Evolutionary conservation across 179 eudicot genomes (phyloP).

Genomic region (Nepenthes alata): DNA sequence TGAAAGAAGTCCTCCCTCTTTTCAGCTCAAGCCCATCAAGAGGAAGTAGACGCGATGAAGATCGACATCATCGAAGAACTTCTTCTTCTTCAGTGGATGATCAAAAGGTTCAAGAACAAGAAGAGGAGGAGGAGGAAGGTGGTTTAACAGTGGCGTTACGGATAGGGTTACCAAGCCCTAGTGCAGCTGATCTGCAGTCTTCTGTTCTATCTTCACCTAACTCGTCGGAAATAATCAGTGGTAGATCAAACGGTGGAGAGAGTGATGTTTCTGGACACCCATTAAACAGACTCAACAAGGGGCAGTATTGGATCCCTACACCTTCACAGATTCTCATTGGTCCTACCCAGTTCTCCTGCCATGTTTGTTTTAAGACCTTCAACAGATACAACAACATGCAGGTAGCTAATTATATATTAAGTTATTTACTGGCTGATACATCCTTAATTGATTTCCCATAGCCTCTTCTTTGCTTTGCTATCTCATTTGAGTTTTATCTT

Average conservation of each 20-base stretch:
- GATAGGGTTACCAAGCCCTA: conserved; percentile 14
- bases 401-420: not conserved
- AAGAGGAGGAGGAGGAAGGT: conserved; percentile 1
- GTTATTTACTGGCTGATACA: not conserved
- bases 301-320: conserved; percentile 14
- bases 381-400: conserved; percentile 18
- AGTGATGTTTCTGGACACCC: conserved; percentile 1
- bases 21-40: conserved; percentile 2
- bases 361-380: conserved; percentile 12
- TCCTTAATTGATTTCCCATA: not conserved
- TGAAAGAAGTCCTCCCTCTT: conserved; percentile 8
- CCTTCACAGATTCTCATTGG: conserved; percentile 13
- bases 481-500: not conserved
- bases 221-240: not conserved
- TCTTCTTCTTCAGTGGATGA: not conserved
- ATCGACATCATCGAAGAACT: not conserved
- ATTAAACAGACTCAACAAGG: conserved; percentile 6
- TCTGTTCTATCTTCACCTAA: conserved; percentile 3
- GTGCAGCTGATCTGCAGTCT: conserved; percentile 11
- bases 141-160: conserved; percentile 12
- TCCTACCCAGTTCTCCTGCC: conserved; percentile 14
- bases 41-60: not conserved
- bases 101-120: not conserved
- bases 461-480: not conserved
- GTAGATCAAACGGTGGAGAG: not conserved